Conservation (phyloP, 768 basidiomycete genomes). For the Tephrocybe rancida region DNA sequence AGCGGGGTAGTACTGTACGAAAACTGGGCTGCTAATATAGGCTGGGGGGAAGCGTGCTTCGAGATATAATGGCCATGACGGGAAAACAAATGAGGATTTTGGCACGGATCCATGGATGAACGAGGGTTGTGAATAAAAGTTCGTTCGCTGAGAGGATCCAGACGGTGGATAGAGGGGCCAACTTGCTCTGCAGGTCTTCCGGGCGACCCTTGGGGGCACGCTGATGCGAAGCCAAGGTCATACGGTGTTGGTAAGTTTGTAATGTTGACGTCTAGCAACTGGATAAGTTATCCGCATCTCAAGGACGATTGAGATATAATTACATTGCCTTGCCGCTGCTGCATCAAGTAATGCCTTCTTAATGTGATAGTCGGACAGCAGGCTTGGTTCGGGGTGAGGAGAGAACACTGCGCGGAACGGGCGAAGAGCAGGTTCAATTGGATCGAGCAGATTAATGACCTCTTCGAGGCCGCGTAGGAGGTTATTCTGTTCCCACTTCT, state of each 20-base stretch:
- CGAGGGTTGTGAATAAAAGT: slow-evolving; percentile 49
- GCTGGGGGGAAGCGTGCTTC: slow-evolving; percentile 30
- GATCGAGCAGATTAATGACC: slow-evolving; percentile 33
- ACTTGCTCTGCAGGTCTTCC: slow-evolving; percentile 23
- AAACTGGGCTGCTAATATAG: slow-evolving; percentile 42
- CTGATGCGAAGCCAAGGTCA: slow-evolving; percentile 28
- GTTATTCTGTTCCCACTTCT: slow-evolving; percentile 20
- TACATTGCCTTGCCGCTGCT: slow-evolving; percentile 31
- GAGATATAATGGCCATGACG: slow-evolving; percentile 48
- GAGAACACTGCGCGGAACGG: slow-evolving; percentile 44
- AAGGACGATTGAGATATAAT: neutral
- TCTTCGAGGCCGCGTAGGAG: slow-evolving; percentile 25
- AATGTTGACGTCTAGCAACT: slow-evolving; percentile 22
- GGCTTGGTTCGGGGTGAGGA: slow-evolving; percentile 39
- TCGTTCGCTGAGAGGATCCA: slow-evolving; percentile 23
- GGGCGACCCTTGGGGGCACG: slow-evolving; percentile 31
- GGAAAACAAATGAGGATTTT: slow-evolving; percentile 37
- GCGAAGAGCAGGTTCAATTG: slow-evolving; percentile 39
- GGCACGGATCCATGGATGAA: slow-evolving; percentile 44
- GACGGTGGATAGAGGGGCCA: slow-evolving; percentile 17
- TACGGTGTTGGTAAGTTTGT: slow-evolving; percentile 15
- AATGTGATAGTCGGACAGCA: slow-evolving; percentile 33
- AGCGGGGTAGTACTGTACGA: slow-evolving; percentile 35
- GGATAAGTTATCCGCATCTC: neutral
- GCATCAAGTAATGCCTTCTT: slow-evolving; percentile 32